Base-by-base conservation (phyloP, 1,284 basidiomycete genomes). In the Ceratobasidium sp. region DNA sequence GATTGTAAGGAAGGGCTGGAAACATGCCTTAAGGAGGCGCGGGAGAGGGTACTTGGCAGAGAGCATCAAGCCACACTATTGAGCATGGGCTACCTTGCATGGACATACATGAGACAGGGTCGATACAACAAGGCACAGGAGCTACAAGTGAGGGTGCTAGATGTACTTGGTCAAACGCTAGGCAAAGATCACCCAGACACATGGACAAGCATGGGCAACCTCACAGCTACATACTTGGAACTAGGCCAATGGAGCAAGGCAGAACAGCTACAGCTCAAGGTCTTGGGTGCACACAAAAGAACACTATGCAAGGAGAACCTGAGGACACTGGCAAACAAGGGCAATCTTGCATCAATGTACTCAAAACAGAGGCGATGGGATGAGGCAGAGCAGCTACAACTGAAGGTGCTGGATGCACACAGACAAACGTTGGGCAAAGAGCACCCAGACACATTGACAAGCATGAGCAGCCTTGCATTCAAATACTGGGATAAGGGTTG, bases 221-320 rank as follows among this genome's bases (percentile, higher is more conserved):
- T 56, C 40, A 35, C 54, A 4, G 25, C 22, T 12, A 56, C 54
- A 40, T 56, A 56, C 54, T 40, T 22, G 5, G 34, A 40, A 15
- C 54, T 27, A 40, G 20, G 35, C 4, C 54, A 20, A 56, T 40
- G 38, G 32, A 56, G 38, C 32, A 31, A 56, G 35, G 54, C 65
- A 29, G 38, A 56, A 34, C 31, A 2, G 29, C 54, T 68, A 17
- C 17, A 45, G 29, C 47, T 49, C 17, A 32, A 40, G 31, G 54
- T 56, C 10, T 7, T 68, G 3, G 54, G 29, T 20, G 29, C 35
- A 43, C 29, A 29, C 15, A 56, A 54, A 8, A 27, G 13, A 27
- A 22, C 34, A 29, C 15, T 50, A 12, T 45, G 60, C 10, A 22
- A 52, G 3, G 34, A 64, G 32, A 13, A 64, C 34, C 17, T 32